Evolutionary conservation across 257 asterid species (phyloP), one percentile per base, ranked within the genome.

Genomic region (Primulina huaijiensis): DNA sequence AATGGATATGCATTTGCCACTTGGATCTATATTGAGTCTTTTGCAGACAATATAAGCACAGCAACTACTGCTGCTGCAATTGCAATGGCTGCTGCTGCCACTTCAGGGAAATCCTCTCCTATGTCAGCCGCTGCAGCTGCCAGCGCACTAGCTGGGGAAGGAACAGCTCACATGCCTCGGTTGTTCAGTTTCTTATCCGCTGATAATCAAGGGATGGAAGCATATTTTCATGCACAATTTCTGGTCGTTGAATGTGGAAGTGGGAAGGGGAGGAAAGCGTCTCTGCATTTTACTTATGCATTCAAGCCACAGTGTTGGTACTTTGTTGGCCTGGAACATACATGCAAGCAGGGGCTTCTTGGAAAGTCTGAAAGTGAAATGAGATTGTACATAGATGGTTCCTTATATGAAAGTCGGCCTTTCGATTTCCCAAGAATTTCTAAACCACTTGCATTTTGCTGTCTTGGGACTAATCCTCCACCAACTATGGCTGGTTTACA

Each of bases 121-220:
- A 89, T 93, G 96, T 90, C 99, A 57, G 99, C 97, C 68, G 99
- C 99, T 46, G 99, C 99, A 35, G 97, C 99, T 68, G 99, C 99
- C 75, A 87, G 96, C 84, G 99, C 99, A 50, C 86, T 93, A 72
- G 97, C 99, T 77, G 99, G 99, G 77, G 99, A 93, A 86, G 97
- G 99, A 79, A 90, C 96, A 2, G 96, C 92, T 60, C 99, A 93
- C 76, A 93, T 93, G 99, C 99, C 99, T 65, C 95, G 99, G 11
- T 89, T 93, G 56, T 93, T 90, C 79, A 93, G 99, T 78, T 90
- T 93, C 82, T 81, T 93, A 68, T 89, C 99, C 78, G 92, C 99
- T 82, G 99, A 93, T 72, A 93, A 93, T 82, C 97, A 86, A 73
- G 99, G 99, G 81, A 88, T 93, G 91, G 98, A 93, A 85, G 97